Percentiles rank a stretch among this genome's conserved stretches.
Evolutionary conservation across 345 rosid species (phyloP).

Genomic region (Balakata baccata): DNA sequence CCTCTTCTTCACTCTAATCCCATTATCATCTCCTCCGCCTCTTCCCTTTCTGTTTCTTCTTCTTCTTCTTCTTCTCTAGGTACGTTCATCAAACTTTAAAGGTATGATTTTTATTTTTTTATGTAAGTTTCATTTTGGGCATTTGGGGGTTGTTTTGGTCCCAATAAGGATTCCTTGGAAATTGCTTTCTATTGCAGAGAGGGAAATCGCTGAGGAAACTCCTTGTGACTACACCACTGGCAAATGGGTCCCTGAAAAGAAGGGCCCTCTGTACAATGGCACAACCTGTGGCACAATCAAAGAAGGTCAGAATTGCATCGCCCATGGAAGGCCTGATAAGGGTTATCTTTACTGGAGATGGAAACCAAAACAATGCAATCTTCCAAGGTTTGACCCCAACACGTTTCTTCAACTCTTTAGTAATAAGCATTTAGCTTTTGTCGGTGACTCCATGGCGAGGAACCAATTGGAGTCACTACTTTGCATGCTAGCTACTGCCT

Average conservation of each 20-base stretch:
- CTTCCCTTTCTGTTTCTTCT: no score
- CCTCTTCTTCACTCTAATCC: constrained; percentile 17
- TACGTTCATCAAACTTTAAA: constrained; percentile 2
- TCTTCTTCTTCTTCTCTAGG: constrained; percentile 26
- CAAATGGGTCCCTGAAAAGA: constrained; percentile 64
- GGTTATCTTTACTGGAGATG: constrained; percentile 90
- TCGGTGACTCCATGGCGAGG: constrained; percentile 98
- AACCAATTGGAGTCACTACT: constrained; percentile 90
- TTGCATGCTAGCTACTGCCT: constrained; percentile 65
- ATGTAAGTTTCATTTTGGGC: not conserved
- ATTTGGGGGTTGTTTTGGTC: not conserved
- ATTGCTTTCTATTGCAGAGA: constrained; percentile 34
- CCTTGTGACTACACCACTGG: constrained; percentile 74
- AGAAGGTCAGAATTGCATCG: constrained; percentile 75
- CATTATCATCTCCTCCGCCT: constrained; percentile 11
- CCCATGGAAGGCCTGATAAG: constrained; percentile 79
- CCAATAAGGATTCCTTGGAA: not conserved
- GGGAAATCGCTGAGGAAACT: constrained; percentile 31
- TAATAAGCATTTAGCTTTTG: constrained; percentile 72
- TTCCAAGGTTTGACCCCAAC: constrained; percentile 80
- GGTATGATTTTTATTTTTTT: not conserved
- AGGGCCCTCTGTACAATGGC: constrained; percentile 73
- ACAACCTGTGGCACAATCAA: constrained; percentile 78
- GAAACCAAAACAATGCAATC: constrained; percentile 68
- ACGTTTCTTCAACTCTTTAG: constrained; percentile 54